Conservation (phyloP, 2,329 filamentous ascomycete genomes). For the Teratosphaeria gauchensis region DNA sequence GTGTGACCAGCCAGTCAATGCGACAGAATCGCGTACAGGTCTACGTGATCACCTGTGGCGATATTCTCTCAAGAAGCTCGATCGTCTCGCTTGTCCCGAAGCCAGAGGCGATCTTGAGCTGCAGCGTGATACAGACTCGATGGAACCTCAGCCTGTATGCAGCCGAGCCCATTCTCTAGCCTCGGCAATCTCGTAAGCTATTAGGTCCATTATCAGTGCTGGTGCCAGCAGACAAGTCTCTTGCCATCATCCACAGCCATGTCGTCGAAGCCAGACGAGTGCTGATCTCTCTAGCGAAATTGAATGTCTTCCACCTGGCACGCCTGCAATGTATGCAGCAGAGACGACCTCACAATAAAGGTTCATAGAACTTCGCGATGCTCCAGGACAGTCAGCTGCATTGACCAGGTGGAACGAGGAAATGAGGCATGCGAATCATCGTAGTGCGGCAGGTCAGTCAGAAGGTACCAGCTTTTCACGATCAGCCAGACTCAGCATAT, state of each 20-base stretch:
- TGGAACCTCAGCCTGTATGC: background rate
- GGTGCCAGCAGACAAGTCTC: background rate
- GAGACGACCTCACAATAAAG: too few species aligned
- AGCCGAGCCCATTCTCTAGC: background rate
- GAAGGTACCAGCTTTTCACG: too few species aligned
- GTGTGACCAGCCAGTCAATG: background rate
- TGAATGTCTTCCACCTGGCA: background rate
- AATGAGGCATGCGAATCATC: too few species aligned
- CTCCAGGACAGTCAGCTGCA: too few species aligned
- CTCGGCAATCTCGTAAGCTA: background rate
- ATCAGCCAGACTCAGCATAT: too few species aligned
- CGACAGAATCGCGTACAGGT: background rate
- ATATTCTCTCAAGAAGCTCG: background rate
- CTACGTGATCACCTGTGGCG: background rate
- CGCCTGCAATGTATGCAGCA: too few species aligned
- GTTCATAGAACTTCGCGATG: too few species aligned
- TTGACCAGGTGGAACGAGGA: too few species aligned
- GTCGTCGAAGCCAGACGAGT: too few species aligned
- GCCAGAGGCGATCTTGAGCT: background rate
- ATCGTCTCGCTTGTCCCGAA: background rate
- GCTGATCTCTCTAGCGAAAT: background rate
- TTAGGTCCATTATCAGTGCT: background rate
- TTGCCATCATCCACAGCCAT: background rate
- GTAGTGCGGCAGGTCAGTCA: too few species aligned
- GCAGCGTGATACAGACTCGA: background rate